Conservation (phyloP, 2,329 filamentous ascomycete genomes). For the Pezicula rhizophila region DNA sequence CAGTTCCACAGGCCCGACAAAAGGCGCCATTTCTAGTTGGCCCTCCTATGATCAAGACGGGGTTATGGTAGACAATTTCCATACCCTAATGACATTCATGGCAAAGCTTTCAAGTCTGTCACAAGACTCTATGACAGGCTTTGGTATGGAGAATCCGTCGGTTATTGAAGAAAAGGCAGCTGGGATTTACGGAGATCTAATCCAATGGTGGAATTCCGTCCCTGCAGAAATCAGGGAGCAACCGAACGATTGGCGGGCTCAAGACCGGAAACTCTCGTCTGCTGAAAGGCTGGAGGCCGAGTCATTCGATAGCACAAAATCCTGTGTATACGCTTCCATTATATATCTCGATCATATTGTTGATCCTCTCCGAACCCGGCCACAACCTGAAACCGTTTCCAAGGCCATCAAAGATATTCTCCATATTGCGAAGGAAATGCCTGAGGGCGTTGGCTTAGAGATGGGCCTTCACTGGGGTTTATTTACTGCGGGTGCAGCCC, state of each 20-base stretch:
- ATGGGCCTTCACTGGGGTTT: conserved; percentile 27
- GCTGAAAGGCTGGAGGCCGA: conserved; percentile 25
- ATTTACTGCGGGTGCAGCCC: conserved; percentile 23
- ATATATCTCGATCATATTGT: conserved; percentile 25
- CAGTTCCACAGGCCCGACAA: background rate
- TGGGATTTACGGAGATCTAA: conserved; percentile 15
- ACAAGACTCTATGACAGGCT: conserved; percentile 17
- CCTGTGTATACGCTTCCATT: conserved; percentile 21
- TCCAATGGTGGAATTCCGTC: conserved; percentile 21
- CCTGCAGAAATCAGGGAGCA: conserved; percentile 20
- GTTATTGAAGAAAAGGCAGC: conserved; percentile 11
- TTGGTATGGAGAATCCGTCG: conserved; percentile 11
- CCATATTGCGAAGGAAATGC: conserved; percentile 23
- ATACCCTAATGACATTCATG: conserved; percentile 25
- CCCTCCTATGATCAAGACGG: conserved; percentile 24
- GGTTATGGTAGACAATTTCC: conserved; percentile 21
- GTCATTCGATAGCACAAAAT: conserved; percentile 23
- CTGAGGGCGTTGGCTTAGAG: conserved; percentile 24
- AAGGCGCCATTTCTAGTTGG: conserved; percentile 11
- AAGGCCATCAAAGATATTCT: conserved; percentile 21
- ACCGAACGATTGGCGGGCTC: conserved; percentile 21
- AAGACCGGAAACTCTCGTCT: conserved; percentile 21
- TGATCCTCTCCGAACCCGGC: conserved; percentile 17
- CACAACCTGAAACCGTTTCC: conserved; percentile 15
- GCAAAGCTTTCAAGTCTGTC: conserved; percentile 22